phyloP scores from a whole-genome alignment of 208 protist genomes.

The Trypanosoma cruzi region DNA sequence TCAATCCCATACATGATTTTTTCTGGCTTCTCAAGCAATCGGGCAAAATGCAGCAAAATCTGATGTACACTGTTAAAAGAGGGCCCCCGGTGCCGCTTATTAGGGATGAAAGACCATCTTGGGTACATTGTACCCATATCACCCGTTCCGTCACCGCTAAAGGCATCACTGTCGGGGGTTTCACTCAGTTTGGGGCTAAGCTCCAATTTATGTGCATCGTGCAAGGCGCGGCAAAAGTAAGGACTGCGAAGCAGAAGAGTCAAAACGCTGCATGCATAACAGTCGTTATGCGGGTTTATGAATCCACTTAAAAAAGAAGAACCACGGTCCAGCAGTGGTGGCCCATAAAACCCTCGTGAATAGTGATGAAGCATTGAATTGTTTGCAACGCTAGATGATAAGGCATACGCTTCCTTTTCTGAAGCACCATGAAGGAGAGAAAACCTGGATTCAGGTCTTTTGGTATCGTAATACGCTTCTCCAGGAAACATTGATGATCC shows the following conservation, averaged over 20 bases:
- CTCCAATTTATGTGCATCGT: constrained; percentile 16
- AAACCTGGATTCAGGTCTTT: background rate
- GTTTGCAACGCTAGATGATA: background rate
- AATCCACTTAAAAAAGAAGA: constrained; percentile 67
- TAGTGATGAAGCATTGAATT: background rate
- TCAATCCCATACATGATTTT: constrained; percentile 25
- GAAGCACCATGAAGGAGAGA: no score
- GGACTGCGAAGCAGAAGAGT: constrained; percentile 72
- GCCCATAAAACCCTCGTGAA: background rate
- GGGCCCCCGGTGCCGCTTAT: background rate
- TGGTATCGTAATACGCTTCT: background rate
- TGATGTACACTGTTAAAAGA: constrained; percentile 1
- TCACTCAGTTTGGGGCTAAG: no score
- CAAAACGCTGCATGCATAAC: constrained; percentile 85
- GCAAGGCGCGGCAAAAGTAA: constrained; percentile 48
- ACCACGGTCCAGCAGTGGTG: background rate
- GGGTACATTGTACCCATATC: background rate
- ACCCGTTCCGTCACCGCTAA: background rate
- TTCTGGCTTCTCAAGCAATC: constrained; percentile 13
- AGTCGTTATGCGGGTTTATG: constrained; percentile 74
- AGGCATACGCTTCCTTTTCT: background rate
- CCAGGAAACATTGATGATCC: background rate
- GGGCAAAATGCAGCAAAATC: constrained; percentile 5
- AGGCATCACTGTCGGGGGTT: no score
- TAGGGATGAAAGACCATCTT: background rate